Evolutionary conservation across 495 filamentous ascomycete species (phyloP).

Genomic region (Oidiodendron maius): DNA sequence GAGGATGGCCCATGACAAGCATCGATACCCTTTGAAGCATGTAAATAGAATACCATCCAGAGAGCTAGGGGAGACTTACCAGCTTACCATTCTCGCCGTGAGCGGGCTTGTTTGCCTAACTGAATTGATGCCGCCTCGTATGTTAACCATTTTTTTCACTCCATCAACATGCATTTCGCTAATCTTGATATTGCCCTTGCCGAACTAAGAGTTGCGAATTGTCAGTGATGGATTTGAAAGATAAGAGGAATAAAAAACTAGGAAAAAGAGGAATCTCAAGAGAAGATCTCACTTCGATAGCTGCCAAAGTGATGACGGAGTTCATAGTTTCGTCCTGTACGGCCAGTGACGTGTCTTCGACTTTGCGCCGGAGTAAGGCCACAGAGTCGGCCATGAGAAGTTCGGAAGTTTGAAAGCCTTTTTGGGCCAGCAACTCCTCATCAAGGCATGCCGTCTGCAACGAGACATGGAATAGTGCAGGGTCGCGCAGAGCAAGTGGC

Average conservation of each 20-base stretch:
- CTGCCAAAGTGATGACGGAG: conserved; percentile 46
- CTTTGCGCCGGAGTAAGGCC: conserved; percentile 36
- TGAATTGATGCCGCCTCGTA: conserved; percentile 42
- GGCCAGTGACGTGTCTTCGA: conserved; percentile 35
- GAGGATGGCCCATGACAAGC: conserved; percentile 40
- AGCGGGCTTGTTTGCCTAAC: conserved; percentile 42
- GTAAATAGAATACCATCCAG: conserved; percentile 8
- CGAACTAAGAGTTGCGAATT: conserved; percentile 28
- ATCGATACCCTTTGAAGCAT: conserved; percentile 39
- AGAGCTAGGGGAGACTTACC: conserved; percentile 26
- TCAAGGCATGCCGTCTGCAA: conserved; percentile 48
- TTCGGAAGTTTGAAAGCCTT: conserved; percentile 40
- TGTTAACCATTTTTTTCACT: conserved; percentile 35
- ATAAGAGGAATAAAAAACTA: too few species aligned
- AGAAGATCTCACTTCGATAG: conserved; percentile 38
- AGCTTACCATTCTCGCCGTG: conserved; percentile 45
- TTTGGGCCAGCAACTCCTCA: conserved; percentile 41
- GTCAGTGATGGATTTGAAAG: conserved; percentile 1
- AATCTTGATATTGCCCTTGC: conserved; percentile 39
- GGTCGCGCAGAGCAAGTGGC: conserved; percentile 43
- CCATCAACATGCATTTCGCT: conserved; percentile 45
- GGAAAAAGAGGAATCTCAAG: neutral
- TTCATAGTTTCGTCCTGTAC: conserved; percentile 49
- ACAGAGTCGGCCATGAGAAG: conserved; percentile 48
- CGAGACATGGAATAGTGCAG: conserved; percentile 47